Conservation (phyloP, 1,139 yeast genomes). For the Yamadazyma spencermartinsiae region DNA sequence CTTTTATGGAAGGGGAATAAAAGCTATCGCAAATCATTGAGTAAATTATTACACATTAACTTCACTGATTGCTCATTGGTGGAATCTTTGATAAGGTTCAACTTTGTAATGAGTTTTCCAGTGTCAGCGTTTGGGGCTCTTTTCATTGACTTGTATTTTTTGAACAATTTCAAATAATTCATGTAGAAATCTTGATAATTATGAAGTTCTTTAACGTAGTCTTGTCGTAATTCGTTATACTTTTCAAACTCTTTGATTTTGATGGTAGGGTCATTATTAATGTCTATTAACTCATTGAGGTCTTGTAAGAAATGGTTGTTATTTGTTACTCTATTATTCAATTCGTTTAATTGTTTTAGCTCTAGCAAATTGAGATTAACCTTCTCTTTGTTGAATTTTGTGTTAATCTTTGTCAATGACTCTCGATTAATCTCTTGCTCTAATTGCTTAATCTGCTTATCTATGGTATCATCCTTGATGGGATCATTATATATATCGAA, state of each 20-base stretch:
- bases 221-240: conserved; percentile 33
- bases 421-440: conserved; percentile 20
- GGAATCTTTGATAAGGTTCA: conserved; percentile 24
- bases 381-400: conserved; percentile 9
- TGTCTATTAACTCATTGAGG: conserved; percentile 23
- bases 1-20: too few relatives aligned
- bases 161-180: conserved; percentile 40
- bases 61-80: conserved; percentile 24
- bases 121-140: conserved; percentile 9
- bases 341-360: conserved; percentile 12
- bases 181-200: conserved; percentile 32
- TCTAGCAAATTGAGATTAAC: conserved; percentile 9
- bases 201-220: conserved; percentile 31
- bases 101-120: conserved; percentile 12
- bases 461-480: background rate
- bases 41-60: conserved; percentile 24
- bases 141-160: conserved; percentile 42
- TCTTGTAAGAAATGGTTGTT: conserved; percentile 25
- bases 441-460: conserved; percentile 14
- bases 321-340: conserved; percentile 16
- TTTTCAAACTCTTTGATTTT: conserved; percentile 12
- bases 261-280: conserved; percentile 16
- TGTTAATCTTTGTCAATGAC: conserved; percentile 11
- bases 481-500: background rate
- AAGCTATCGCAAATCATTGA: conserved; percentile 18